phyloP scores from a whole-genome alignment of 306 rosid species.

The Fagus sylvatica region DNA sequence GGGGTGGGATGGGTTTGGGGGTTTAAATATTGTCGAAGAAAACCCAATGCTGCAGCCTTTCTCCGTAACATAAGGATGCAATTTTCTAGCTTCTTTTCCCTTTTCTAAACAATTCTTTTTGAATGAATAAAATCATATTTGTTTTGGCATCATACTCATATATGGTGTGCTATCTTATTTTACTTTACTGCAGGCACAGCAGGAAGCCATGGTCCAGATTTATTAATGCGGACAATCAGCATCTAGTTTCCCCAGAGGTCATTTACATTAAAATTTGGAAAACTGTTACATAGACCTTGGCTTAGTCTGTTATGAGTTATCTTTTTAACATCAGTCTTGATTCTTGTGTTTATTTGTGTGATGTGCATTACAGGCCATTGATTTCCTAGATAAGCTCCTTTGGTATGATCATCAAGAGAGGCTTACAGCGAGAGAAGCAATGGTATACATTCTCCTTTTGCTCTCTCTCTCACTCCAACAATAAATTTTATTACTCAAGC shows the following conservation, averaged over 20 bases:
- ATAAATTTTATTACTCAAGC: too few relatives aligned
- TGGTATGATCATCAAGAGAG: slow-evolving; percentile 94
- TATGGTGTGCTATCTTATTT: slow-evolving; percentile 16
- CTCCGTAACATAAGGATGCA: not conserved
- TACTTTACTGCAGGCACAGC: slow-evolving; percentile 75
- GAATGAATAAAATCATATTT: not conserved
- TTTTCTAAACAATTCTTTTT: not conserved
- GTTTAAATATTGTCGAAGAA: not conserved
- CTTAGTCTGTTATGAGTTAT: not conserved
- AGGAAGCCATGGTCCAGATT: slow-evolving; percentile 97
- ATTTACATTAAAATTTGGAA: slow-evolving; percentile 15
- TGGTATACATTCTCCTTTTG: slow-evolving; percentile 43
- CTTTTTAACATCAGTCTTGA: slow-evolving; percentile 10
- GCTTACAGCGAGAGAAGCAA: slow-evolving; percentile 94
- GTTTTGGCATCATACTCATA: not conserved
- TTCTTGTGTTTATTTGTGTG: slow-evolving; percentile 15
- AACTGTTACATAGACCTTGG: not conserved
- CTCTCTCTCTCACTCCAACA: not conserved
- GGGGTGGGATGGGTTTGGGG: not conserved
- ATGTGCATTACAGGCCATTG: slow-evolving; percentile 66
- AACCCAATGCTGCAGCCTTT: not conserved
- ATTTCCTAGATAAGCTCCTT: slow-evolving; percentile 95
- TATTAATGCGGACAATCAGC: slow-evolving; percentile 92
- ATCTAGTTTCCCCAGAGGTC: slow-evolving; percentile 95
- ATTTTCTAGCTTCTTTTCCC: not conserved